These are phyloP conservation scores for Globisporangium megalacanthum DNA, from an alignment of 352 stramenopile genomes.

Conservation along the genomic window DNA sequence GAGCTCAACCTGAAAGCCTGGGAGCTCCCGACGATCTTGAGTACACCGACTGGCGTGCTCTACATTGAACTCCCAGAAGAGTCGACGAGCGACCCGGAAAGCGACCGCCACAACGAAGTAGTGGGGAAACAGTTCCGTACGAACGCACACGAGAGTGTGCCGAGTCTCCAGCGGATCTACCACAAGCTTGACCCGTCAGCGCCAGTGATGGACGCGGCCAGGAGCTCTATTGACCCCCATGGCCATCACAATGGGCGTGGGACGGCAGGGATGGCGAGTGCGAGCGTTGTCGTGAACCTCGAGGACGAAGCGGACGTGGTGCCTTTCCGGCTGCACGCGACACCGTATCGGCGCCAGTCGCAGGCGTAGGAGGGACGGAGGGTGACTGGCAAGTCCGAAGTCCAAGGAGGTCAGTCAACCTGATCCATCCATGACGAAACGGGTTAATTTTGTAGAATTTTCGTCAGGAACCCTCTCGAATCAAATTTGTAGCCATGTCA, in stretches of 20 bases:
- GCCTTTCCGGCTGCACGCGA: background rate
- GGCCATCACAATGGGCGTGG: background rate
- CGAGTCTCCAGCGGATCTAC: slow-evolving; percentile 9
- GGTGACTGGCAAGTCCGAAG: background rate
- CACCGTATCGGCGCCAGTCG: slow-evolving; percentile 5
- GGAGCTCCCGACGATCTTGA: slow-evolving; percentile 11
- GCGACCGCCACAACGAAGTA: background rate
- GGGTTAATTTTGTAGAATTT: background rate
- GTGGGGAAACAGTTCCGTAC: slow-evolving; percentile 7
- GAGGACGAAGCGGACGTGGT: slow-evolving; percentile 6
- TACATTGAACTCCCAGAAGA: slow-evolving; percentile 18
- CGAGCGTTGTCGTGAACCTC: slow-evolving; percentile 4
- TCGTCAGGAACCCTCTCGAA: background rate
- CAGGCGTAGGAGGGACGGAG: slow-evolving; percentile 1
- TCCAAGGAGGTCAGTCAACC: background rate
- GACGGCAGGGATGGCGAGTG: background rate
- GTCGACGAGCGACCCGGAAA: slow-evolving; percentile 9
- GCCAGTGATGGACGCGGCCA: background rate
- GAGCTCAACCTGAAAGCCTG: slow-evolving; percentile 7
- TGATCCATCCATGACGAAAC: background rate
- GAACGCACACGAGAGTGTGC: background rate
- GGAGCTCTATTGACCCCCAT: slow-evolving; percentile 4
- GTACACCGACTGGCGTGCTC: slow-evolving; percentile 12
- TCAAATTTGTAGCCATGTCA: background rate
- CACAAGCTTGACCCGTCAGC: slow-evolving; percentile 8